These are phyloP conservation scores for Bombardia bombarda DNA, from an alignment of 495 filamentous ascomycete species.

Conservation along the genomic window DNA sequence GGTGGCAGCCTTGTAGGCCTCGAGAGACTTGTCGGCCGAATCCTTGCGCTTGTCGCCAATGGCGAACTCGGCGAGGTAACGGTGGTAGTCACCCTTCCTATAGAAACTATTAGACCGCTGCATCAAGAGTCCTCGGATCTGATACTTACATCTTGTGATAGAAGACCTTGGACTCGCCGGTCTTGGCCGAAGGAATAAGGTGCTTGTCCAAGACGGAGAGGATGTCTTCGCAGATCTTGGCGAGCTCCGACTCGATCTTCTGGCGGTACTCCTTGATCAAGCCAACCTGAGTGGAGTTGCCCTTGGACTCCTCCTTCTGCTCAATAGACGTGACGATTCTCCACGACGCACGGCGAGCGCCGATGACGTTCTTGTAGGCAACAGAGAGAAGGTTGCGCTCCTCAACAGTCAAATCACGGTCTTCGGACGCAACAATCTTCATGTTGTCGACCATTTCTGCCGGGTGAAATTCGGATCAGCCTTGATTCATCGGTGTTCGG, in stretches of 20 bases:
- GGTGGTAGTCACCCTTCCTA: constrained; percentile 99
- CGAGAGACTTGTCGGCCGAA: constrained; percentile 91
- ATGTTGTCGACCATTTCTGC: constrained; percentile 99
- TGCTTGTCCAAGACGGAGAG: constrained; percentile 91
- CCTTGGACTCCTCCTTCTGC: constrained; percentile 99
- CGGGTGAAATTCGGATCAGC: constrained; percentile 13
- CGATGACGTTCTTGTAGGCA: constrained; percentile 99
- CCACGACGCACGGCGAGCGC: constrained; percentile 97
- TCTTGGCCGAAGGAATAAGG: constrained; percentile 95
- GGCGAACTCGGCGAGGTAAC: constrained; percentile 98
- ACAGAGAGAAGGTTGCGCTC: constrained; percentile 98
- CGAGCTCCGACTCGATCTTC: constrained; percentile 97
- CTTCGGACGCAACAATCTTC: constrained; percentile 95
- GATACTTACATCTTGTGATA: constrained; percentile 97
- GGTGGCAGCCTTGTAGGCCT: constrained; percentile 99
- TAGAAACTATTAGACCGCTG: constrained; percentile 1
- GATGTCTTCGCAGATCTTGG: constrained; percentile 98
- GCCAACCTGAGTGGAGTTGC: constrained; percentile 89
- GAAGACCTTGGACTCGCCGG: constrained; percentile 99
- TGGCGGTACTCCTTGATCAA: constrained; percentile 97
- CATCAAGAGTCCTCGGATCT: not conserved
- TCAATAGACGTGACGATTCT: constrained; percentile 99
- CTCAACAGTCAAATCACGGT: constrained; percentile 97
- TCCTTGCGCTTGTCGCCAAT: constrained; percentile 98
- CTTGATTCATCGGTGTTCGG: not conserved